A percentile compares a stretch with the other conserved stretches of the same genome.
These are phyloP conservation scores for Wickerhamomyces alni DNA, from an alignment of 805 yeast genomes.

Conservation along the genomic window DNA sequence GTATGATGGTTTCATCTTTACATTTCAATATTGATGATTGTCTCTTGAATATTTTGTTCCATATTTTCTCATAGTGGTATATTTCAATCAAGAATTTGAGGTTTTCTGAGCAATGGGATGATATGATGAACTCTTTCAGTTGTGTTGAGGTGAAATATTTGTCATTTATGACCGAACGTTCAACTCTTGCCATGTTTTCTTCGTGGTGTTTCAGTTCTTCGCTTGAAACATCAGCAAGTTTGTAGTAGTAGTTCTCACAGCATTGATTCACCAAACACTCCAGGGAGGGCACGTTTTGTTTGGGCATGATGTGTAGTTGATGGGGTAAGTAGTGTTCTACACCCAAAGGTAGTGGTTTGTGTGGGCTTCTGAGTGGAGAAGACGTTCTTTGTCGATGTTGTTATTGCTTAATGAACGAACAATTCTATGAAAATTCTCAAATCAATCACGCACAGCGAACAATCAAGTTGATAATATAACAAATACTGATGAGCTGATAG, in stretches of 20 bases:
- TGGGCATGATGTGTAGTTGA: background rate
- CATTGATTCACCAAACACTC: slow-evolving; percentile 24
- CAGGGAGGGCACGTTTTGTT: slow-evolving; percentile 14
- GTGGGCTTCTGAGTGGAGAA: too few relatives aligned
- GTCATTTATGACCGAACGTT: background rate
- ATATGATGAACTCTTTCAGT: slow-evolving; percentile 30
- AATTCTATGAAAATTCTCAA: too few relatives aligned
- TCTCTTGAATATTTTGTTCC: slow-evolving; percentile 29
- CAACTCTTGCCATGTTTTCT: background rate
- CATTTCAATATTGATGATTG: slow-evolving; percentile 26
- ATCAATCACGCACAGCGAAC: too few relatives aligned
- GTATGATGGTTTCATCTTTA: slow-evolving; percentile 16
- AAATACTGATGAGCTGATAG: too few relatives aligned
- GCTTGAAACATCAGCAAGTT: slow-evolving; percentile 1
- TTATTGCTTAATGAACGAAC: too few relatives aligned
- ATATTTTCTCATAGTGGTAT: slow-evolving; percentile 38
- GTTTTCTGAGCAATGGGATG: slow-evolving; percentile 41
- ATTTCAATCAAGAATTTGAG: slow-evolving; percentile 39
- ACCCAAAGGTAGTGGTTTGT: too few relatives aligned
- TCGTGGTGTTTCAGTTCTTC: background rate
- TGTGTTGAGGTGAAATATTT: slow-evolving; percentile 11
- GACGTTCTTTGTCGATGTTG: too few relatives aligned
- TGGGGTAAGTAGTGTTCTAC: too few relatives aligned
- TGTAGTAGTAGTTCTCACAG: slow-evolving; percentile 20
- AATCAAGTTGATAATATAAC: too few relatives aligned